Base-by-base conservation (phyloP, 2,329 filamentous ascomycete genomes). In the Sporothrix brunneoviolacea region DNA sequence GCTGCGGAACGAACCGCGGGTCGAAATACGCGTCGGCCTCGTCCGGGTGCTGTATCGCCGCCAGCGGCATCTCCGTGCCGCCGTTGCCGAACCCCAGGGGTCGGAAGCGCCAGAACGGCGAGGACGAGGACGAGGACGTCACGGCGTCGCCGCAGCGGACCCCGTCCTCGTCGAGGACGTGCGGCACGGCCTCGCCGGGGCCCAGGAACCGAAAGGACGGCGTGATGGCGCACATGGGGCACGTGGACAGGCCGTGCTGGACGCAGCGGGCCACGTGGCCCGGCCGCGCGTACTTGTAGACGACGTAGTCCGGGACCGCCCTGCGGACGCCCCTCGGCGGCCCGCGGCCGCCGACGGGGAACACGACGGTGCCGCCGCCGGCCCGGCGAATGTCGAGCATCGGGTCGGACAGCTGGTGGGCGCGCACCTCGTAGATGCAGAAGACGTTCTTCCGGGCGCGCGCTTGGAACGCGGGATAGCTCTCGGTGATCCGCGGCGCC, bases 191-290 rank as follows among this genome's bases (percentile, higher is more conserved):
- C 24, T 53, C 51, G 12, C 47, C 47, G 13, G 51, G 51, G 3
- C 46, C 51, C 15, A 53, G 19, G 9, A 53, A 53, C 1, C n/a
- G 9, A 6, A 38, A 27, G 7, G 51, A 50, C 16, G 51, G 51
- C 4, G 47, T 50, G 18, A 53, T 53, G 38, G 51, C 51, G 18
- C 51, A 53, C 42, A 50, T 43, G 8, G 51, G 51, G 10, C 51
- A 53, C 4, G 51, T 53, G 9, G 46, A 37, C 19, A 53, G 36
- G n/a, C 42, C 37, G 10, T 53, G 51, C 22, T 30, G 47, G 0
- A 53, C 32, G 10, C 51, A 53, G 5, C 39, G 37, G 13, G 40
- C 46, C 7, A 50, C 18, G 21, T 39, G 18, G 18, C 15, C 37
- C 3, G 40, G 12, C 5, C n/a, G 24, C 2, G 50, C 47, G 21